Percentiles rank a stretch among this genome's conserved stretches.
phyloP scores from a whole-genome alignment of 2,329 filamentous ascomycete species.

The Arthroderma sp. region DNA sequence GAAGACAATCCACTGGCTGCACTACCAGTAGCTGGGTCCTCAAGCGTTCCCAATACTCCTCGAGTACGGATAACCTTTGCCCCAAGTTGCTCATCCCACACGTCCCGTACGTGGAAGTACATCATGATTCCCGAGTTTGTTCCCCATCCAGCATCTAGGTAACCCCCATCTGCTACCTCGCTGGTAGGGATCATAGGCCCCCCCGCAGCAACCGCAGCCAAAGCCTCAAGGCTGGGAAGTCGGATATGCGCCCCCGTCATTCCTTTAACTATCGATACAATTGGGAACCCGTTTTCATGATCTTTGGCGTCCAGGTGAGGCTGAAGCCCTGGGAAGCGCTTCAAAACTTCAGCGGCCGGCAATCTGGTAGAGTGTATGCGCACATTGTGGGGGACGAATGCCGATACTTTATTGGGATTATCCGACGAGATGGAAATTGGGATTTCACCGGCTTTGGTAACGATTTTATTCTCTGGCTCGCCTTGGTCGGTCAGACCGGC shows the following conservation, averaged over 20 bases:
- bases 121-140: constrained; percentile 16
- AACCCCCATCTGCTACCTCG: constrained; percentile 10
- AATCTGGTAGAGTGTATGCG: constrained; percentile 42
- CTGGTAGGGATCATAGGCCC: constrained; percentile 12
- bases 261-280: constrained; percentile 56
- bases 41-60: constrained; percentile 21
- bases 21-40: constrained; percentile 41
- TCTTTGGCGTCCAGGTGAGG: constrained; percentile 12
- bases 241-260: constrained; percentile 40
- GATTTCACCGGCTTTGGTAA: constrained; percentile 34
- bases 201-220: constrained; percentile 30
- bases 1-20: constrained; percentile 35
- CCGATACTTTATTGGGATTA: constrained; percentile 38
- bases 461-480: constrained; percentile 8
- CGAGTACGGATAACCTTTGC: constrained; percentile 17
- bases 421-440: constrained; percentile 21
- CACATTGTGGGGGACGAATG: constrained; percentile 54
- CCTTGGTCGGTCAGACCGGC: not conserved
- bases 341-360: constrained; percentile 15
- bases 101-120: constrained; percentile 19
- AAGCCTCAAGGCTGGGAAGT: constrained; percentile 46
- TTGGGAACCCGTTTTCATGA: constrained; percentile 26
- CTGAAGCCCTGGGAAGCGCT: constrained; percentile 14
- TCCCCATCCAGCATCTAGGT: constrained; percentile 16
- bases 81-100: constrained; percentile 13